phyloP scores from a whole-genome alignment of 1,139 yeast species.

The Geotrichum aggregatum region DNA sequence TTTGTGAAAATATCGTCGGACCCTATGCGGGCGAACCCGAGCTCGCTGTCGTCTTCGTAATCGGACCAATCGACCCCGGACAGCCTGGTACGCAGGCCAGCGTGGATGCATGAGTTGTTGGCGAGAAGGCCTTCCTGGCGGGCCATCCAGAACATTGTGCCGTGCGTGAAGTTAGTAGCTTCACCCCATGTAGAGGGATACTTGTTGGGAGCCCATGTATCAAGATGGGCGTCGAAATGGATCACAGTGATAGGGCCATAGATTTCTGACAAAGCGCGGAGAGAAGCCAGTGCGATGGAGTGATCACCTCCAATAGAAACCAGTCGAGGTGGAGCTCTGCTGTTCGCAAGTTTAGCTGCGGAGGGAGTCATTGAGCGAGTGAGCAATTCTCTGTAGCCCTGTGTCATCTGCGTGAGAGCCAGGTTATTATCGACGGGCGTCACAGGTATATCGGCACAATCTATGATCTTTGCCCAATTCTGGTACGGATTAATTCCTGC shows the following conservation, averaged over 20 bases:
- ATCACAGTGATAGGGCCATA: constrained; percentile 66
- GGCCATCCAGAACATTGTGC: constrained; percentile 80
- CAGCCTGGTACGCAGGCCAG: constrained; percentile 67
- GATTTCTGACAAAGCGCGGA: constrained; percentile 54
- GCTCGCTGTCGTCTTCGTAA: constrained; percentile 58
- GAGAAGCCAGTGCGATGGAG: constrained; percentile 63
- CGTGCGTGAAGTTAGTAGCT: constrained; percentile 57
- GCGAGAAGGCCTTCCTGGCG: constrained; percentile 58
- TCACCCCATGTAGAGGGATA: constrained; percentile 66
- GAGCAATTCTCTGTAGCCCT: constrained; percentile 57
- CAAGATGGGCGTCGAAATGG: constrained; percentile 77
- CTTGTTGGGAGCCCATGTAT: constrained; percentile 68
- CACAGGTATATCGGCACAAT: constrained; percentile 80
- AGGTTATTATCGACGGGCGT: constrained; percentile 70
- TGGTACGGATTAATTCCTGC: constrained; percentile 63
- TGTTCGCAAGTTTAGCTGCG: constrained; percentile 13
- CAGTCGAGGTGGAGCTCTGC: constrained; percentile 47
- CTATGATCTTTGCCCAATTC: constrained; percentile 64
- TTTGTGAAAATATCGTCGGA: constrained; percentile 66
- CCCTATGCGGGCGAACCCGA: constrained; percentile 58
- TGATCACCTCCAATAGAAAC: constrained; percentile 79
- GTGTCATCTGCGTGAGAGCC: constrained; percentile 67
- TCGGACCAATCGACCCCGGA: constrained; percentile 55
- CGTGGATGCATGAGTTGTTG: constrained; percentile 57
- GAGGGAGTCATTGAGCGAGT: constrained; percentile 34